phyloP scores from a whole-genome alignment of 805 yeast species.

The Starmera quercuum region DNA sequence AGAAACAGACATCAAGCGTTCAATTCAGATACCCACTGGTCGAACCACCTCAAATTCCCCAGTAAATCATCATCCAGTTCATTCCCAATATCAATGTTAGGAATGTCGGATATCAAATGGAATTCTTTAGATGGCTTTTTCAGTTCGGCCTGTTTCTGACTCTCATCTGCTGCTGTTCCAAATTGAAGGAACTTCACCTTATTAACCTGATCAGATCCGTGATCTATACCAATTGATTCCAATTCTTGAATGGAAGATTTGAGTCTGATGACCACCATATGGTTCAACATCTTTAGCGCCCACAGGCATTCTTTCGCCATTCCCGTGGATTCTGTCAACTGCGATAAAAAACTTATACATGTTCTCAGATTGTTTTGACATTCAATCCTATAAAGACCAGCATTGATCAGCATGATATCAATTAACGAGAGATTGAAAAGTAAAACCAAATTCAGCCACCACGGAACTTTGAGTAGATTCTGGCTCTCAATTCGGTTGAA shows the following conservation, averaged over 20 bases:
- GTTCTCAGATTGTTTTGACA: constrained; percentile 7
- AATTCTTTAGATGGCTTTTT: background rate
- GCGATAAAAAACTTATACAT: constrained; percentile 15
- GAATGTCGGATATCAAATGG: too few relatives aligned
- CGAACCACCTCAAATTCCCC: constrained; percentile 47
- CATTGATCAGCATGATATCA: constrained; percentile 33
- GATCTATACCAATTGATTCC: constrained; percentile 39
- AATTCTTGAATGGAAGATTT: constrained; percentile 32
- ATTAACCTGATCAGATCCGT: constrained; percentile 46
- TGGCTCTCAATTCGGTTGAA: constrained; percentile 23
- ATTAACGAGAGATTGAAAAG: constrained; percentile 37
- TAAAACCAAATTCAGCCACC: constrained; percentile 42
- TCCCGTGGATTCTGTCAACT: constrained; percentile 20
- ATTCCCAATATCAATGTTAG: constrained; percentile 3
- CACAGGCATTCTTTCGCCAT: constrained; percentile 59
- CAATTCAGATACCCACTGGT: constrained; percentile 30
- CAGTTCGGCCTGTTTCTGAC: background rate
- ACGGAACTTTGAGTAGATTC: constrained; percentile 32
- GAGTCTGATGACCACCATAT: constrained; percentile 38
- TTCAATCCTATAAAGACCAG: constrained; percentile 25
- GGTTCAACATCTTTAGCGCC: constrained; percentile 50
- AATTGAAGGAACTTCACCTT: constrained; percentile 38
- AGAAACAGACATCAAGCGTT: background rate
- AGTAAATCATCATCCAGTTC: constrained; percentile 23
- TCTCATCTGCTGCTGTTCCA: constrained; percentile 27